phyloP scores from a whole-genome alignment of 805 yeast genomes.

The Yarrowia keelungensis region DNA sequence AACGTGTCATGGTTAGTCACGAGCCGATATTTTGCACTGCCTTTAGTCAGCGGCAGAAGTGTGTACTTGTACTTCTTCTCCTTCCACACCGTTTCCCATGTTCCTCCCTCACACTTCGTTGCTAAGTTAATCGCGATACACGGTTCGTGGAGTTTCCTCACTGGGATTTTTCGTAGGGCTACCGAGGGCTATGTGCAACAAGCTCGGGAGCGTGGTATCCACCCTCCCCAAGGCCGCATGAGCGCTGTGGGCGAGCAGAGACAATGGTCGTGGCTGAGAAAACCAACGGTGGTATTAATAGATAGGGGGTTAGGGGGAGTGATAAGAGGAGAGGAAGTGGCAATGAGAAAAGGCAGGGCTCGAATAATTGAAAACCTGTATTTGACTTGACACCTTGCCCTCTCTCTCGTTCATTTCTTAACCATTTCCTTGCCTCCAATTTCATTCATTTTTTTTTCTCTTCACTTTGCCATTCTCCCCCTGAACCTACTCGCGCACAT shows the following conservation, averaged over 20 bases:
- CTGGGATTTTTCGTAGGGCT: neutral
- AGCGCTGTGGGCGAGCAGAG: neutral
- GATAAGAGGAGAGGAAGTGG: too few relatives aligned
- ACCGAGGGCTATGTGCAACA: slow-evolving; percentile 19
- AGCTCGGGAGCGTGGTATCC: slow-evolving; percentile 11
- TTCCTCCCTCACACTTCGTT: neutral
- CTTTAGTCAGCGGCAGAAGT: too few relatives aligned
- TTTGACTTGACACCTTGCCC: too few relatives aligned
- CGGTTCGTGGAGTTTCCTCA: too few relatives aligned
- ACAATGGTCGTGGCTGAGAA: slow-evolving; percentile 15
- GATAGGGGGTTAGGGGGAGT: neutral
- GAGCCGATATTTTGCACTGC: neutral
- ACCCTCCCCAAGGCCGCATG: neutral
- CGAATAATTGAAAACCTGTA: too few relatives aligned
- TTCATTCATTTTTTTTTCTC: too few relatives aligned
- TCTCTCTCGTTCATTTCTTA: too few relatives aligned
- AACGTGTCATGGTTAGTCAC: neutral
- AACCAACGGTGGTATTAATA: slow-evolving; percentile 7
- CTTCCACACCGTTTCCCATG: too few relatives aligned
- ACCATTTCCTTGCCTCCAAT: too few relatives aligned
- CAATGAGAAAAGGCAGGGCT: too few relatives aligned
- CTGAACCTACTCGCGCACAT: slow-evolving; percentile 1
- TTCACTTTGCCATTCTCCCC: neutral
- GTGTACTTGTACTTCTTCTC: too few relatives aligned
- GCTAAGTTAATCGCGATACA: neutral